A percentile compares a stretch with the other conserved stretches of the same genome.
Evolutionary conservation across 208 protist genomes (phyloP).

Genomic region (Acanthamoeba healyi): DNA sequence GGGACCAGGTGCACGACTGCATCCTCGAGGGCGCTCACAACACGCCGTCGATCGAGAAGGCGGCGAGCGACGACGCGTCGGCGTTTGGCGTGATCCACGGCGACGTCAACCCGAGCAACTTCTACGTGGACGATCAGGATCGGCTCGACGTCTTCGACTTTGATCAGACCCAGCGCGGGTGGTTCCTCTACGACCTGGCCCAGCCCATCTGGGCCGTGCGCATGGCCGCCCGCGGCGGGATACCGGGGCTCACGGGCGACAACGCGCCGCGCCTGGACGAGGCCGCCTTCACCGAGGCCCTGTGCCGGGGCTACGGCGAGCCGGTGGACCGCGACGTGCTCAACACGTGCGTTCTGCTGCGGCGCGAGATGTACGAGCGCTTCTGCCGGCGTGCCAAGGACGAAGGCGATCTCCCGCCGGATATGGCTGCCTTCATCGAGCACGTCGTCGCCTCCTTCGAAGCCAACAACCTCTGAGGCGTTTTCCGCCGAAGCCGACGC

Average conservation of each 20-base stretch:
- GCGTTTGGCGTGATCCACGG: conserved; percentile 82
- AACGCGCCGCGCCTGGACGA: conserved; percentile 39
- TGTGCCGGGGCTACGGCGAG: conserved; percentile 80
- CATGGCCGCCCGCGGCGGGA: conserved; percentile 33
- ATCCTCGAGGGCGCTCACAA: conserved; percentile 61
- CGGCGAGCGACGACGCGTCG: too few relatives aligned
- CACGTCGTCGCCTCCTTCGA: conserved; percentile 69
- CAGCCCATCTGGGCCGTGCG: conserved; percentile 81
- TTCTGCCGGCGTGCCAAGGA: conserved; percentile 79
- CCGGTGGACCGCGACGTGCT: conserved; percentile 69
- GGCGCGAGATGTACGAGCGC: conserved; percentile 80
- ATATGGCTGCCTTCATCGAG: conserved; percentile 81
- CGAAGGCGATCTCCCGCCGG: conserved; percentile 64
- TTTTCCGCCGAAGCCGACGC: too few relatives aligned
- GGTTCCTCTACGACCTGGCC: conserved; percentile 82
- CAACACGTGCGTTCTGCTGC: conserved; percentile 74
- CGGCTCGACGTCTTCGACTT: conserved; percentile 81
- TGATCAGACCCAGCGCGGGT: conserved; percentile 80
- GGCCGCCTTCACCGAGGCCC: conserved; percentile 70
- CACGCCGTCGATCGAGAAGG: not conserved
- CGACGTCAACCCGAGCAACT: conserved; percentile 84
- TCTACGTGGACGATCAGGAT: conserved; percentile 7
- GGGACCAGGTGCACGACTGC: conserved; percentile 77
- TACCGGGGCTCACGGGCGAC: not conserved
- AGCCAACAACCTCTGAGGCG: conserved; percentile 26